Base-by-base conservation (phyloP, 495 filamentous ascomycete genomes). In the Rhizodiscina lignyota region DNA sequence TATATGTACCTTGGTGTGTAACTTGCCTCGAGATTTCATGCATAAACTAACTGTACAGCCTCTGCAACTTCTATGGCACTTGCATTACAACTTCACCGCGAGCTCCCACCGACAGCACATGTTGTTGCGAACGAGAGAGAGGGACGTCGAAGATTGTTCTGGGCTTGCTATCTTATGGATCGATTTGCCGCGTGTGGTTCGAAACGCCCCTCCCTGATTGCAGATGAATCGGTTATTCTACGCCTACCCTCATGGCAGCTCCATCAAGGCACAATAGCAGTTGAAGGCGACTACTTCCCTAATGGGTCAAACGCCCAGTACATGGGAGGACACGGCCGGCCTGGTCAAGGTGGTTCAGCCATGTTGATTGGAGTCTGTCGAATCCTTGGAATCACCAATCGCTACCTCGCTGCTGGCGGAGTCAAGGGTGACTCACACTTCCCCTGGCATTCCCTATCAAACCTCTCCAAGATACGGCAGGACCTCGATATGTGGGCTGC, bases 351-450 rank as follows among this genome's bases (percentile, higher is more conserved):
- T 18, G 73, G 74, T 42, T 72, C 63, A 26, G 74, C 71, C 8
- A 68, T 86, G 60, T 62, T 91, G 29, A 82, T 86, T 44, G 81
- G 85, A 47, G 84, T 91, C 38, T 74, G 70, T 13, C 73, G 80
- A 13, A 80, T 87, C 19, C 60, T 91, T 5, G 81, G 82, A 15
- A 72, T 73, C n/a, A 84, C 82, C 0, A 84, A 84, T 41, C 71
- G 75, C 40, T 91, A 91, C 53, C 63, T 87, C 28, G 78, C 80
- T 10, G 77, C 79, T 10, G 83, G 83, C 4, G 83, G 83, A 18
- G 80, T 85, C 34, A 87, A 85, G 51, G 80, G 79, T 30, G 83
- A 91, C 48, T 83, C 79, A 0, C 80, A 86, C 47, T 87, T 87
- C 44, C 81, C 82, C 12, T 91, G 83, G 83, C 81, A 91, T 50